These are phyloP conservation scores for Colletotrichum lindemuthianum DNA, from an alignment of 2,329 filamentous ascomycete genomes.

Conservation along the genomic window DNA sequence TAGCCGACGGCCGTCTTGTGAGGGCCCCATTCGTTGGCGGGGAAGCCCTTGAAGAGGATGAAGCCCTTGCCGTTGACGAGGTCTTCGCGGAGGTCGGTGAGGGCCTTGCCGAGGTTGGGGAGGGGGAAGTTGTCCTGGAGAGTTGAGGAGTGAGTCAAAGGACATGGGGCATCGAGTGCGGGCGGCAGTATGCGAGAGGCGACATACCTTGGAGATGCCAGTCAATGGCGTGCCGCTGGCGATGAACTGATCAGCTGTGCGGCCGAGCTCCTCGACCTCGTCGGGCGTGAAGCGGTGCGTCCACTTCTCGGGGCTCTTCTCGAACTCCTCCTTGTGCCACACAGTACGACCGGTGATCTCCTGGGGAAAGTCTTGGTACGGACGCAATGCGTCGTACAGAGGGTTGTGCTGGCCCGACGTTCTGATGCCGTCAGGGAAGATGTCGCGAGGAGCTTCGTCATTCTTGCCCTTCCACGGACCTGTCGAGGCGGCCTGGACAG, in stretches of 20 bases:
- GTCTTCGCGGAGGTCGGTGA: slow-evolving; percentile 51
- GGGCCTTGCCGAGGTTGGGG: slow-evolving; percentile 49
- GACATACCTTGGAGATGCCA: slow-evolving; percentile 61
- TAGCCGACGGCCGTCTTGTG: slow-evolving; percentile 88
- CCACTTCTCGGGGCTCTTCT: slow-evolving; percentile 73
- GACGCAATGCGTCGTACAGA: slow-evolving; percentile 69
- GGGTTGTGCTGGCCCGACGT: slow-evolving; percentile 78
- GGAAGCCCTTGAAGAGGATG: slow-evolving; percentile 88
- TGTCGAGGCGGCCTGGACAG: slow-evolving; percentile 15
- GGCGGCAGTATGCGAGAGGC: fast-evolving
- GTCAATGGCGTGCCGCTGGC: slow-evolving; percentile 72
- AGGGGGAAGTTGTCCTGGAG: slow-evolving; percentile 55
- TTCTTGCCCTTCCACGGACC: slow-evolving; percentile 42
- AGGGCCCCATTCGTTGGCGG: slow-evolving; percentile 78
- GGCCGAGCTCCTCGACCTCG: slow-evolving; percentile 74
- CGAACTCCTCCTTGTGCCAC: slow-evolving; percentile 75
- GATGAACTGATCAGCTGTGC: slow-evolving; percentile 76
- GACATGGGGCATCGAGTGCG: not conserved
- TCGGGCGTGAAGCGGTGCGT: slow-evolving; percentile 73
- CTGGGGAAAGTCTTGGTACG: slow-evolving; percentile 77
- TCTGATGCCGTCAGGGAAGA: slow-evolving; percentile 60
- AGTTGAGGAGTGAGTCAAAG: not conserved
- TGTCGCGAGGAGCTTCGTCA: slow-evolving; percentile 45
- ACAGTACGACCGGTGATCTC: slow-evolving; percentile 77
- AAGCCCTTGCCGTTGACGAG: slow-evolving; percentile 86